phyloP scores from a whole-genome alignment of 2,329 filamentous ascomycete genomes.

The Karstenula rhodostoma region DNA sequence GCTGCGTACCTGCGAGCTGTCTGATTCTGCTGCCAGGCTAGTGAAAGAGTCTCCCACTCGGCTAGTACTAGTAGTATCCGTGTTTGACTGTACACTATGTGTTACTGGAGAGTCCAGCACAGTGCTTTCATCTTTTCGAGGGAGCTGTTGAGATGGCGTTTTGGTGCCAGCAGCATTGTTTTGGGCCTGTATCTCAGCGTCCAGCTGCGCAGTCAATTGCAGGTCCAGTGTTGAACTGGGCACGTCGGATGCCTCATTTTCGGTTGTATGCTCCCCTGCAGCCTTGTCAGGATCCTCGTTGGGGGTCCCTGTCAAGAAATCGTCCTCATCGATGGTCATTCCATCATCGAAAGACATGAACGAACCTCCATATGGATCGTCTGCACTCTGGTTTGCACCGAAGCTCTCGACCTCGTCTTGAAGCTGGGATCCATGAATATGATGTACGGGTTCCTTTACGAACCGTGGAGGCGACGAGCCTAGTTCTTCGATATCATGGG shows the following conservation, averaged over 20 bases:
- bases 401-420: constrained; percentile 16
- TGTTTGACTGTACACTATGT: constrained; percentile 17
- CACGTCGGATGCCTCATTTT: constrained; percentile 27
- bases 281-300: constrained; percentile 4
- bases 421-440: neutral
- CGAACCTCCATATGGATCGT: constrained; percentile 24
- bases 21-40: constrained; percentile 24
- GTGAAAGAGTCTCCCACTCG: constrained; percentile 50
- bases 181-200: constrained; percentile 43
- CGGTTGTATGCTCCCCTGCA: constrained; percentile 12
- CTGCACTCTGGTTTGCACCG: constrained; percentile 32
- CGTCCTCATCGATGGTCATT: constrained; percentile 43
- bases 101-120: constrained; percentile 15
- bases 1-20: constrained; percentile 28
- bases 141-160: constrained; percentile 26
- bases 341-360: constrained; percentile 43
- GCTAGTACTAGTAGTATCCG: constrained; percentile 36
- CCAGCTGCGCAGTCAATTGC: constrained; percentile 45
- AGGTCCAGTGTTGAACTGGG: constrained; percentile 44
- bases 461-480: constrained; percentile 48
- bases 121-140: constrained; percentile 33
- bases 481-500: constrained; percentile 34
- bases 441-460: constrained; percentile 19
- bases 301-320: constrained; percentile 15
- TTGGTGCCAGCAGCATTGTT: constrained; percentile 16